Base-by-base conservation (phyloP, 306 rosid species). In the Mucuna pruriens region DNA sequence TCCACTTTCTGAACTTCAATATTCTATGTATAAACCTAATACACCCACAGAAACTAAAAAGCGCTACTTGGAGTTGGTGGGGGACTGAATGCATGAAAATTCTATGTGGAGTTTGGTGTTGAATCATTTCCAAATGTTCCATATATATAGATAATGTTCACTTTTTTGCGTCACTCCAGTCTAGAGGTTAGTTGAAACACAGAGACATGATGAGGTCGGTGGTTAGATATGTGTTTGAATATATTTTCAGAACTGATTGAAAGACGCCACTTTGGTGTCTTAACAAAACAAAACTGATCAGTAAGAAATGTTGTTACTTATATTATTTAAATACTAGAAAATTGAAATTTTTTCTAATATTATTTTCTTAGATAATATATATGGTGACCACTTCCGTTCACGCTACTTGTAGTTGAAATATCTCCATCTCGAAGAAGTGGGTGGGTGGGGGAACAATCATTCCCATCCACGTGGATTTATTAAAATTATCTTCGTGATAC, bases 391-490 rank as follows among this genome's bases (percentile, higher is more conserved):
- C 52, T 82, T 52, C 44, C 51, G 38, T 33, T 49, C 20, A 29
- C 3, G 31, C 31, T 29, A 29, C 31, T 29, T 29, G 31, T 29
- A 29, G 9, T 58, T 44, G 57, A 62, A 63, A 65, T 26, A 34
- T 52, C 54, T 65, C 8, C 26, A 34, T 52, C 54, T 65, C 8
- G n/a, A 66, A 58, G 25, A 15, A 4, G 65, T 22, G 31, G 4
- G 1, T 42, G 40, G 0, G 9, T n/a, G 34, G 33, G 52, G 29
- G 25, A 11, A 71, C 13, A 13, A 6, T 16, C 16, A 42, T 12
- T 25, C 45, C 77, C 40, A 40, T 23, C 25, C 66, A 82, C 72
- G 25, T 55, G 76, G 58, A 33, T 67, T 82, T 23, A 19, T 62
- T 77, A 15, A 36, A 31, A 38, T 74, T n/a, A 61, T 60, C 17